A percentile compares a stretch with the other conserved stretches of the same genome.
Conservation (phyloP, 108 stramenopile genomes). For the Stephanodiscus minutulus region DNA sequence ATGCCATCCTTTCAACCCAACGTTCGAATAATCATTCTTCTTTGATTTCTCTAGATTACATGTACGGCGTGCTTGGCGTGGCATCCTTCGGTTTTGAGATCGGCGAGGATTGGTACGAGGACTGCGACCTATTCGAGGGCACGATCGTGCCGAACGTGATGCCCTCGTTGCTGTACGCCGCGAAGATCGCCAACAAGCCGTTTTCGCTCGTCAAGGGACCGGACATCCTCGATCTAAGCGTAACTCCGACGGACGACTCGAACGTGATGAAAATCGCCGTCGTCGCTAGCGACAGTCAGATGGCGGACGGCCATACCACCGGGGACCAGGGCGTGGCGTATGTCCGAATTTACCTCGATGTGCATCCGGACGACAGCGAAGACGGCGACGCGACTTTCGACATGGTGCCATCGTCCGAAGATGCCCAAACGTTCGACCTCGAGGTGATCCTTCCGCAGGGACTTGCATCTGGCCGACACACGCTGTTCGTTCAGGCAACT, state of each 20-base stretch:
- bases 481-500: conserved; percentile 45
- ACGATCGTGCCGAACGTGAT: conserved; percentile 34
- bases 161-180: conserved; percentile 46
- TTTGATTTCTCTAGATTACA: no score
- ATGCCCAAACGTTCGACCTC: conserved; percentile 10
- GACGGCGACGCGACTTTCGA: conserved; percentile 21
- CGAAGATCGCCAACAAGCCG: conserved; percentile 43
- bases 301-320: conserved; percentile 27
- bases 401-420: conserved; percentile 19
- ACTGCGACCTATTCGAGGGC: conserved; percentile 51
- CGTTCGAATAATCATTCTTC: conserved; percentile 16
- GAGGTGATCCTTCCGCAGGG: conserved; percentile 9
- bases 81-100: conserved; percentile 57
- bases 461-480: conserved; percentile 27
- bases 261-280: conserved; percentile 22
- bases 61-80: conserved; percentile 54
- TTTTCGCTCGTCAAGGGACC: conserved; percentile 51
- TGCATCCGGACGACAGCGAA: conserved; percentile 31
- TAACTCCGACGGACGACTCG: background rate
- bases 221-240: conserved; percentile 31
- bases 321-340: conserved; percentile 34
- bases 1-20: no score
- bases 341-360: conserved; percentile 30
- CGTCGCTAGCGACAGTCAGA: conserved; percentile 32
- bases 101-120: conserved; percentile 52